Evolutionary conservation across 768 basidiomycete genomes (phyloP).

Genomic region (Hebeloma cylindrosporum): DNA sequence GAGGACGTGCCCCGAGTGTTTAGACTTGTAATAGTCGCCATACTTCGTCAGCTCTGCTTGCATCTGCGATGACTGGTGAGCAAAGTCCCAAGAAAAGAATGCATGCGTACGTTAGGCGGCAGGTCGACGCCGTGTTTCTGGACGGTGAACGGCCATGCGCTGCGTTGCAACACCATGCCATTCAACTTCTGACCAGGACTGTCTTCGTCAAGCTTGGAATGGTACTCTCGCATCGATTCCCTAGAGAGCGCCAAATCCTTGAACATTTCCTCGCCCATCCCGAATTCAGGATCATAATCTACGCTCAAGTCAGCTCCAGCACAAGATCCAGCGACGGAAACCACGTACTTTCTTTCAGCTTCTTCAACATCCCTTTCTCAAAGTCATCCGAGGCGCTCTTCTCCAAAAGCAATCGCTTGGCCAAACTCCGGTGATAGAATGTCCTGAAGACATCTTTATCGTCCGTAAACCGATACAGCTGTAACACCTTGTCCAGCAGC

Average conservation of each 20-base stretch:
- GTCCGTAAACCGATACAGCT: conserved; percentile 81
- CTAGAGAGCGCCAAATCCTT: conserved; percentile 79
- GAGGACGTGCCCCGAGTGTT: conserved; percentile 74
- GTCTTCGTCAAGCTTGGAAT: conserved; percentile 40
- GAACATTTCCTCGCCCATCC: conserved; percentile 94
- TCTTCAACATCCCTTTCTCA: conserved; percentile 81
- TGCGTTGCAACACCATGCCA: conserved; percentile 84
- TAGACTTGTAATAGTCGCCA: conserved; percentile 68
- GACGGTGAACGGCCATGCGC: conserved; percentile 81
- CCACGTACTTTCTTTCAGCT: conserved; percentile 70
- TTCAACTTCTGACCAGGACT: conserved; percentile 51
- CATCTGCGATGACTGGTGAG: conserved; percentile 52
- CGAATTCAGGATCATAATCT: conserved; percentile 97
- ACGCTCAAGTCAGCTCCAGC: conserved; percentile 5
- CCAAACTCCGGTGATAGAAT: conserved; percentile 85
- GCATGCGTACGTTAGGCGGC: conserved; percentile 47
- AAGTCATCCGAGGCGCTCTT: conserved; percentile 86
- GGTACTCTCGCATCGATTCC: conserved; percentile 70
- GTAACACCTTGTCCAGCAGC: conserved; percentile 64
- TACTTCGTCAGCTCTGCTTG: conserved; percentile 66
- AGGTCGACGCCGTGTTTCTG: conserved; percentile 52
- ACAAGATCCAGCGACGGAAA: conserved; percentile 5
- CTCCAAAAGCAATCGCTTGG: conserved; percentile 84
- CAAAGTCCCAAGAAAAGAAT: conserved; percentile 1
- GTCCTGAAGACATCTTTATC: conserved; percentile 94